Percentiles rank a stretch among this genome's conserved stretches.
Evolutionary conservation across 2,329 filamentous ascomycete species (phyloP).

Genomic region (Cyanodermella asteris): DNA sequence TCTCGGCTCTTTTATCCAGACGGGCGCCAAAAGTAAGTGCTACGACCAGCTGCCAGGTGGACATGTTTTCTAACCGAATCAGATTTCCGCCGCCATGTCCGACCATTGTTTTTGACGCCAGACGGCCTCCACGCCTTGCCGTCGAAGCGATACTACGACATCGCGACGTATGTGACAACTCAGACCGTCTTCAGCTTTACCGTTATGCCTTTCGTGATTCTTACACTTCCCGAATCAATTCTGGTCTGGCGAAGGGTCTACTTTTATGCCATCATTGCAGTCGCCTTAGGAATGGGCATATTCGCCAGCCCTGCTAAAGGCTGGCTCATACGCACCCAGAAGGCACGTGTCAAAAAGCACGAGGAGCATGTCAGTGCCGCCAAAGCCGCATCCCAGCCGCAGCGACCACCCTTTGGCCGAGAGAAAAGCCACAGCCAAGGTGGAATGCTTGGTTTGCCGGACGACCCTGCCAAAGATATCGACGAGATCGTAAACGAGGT

Average conservation of each 20-base stretch:
- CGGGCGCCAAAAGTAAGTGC: slow-evolving; percentile 69
- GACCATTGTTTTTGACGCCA: slow-evolving; percentile 77
- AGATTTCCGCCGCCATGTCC: slow-evolving; percentile 78
- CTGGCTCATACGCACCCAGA: slow-evolving; percentile 33
- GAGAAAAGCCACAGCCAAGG: slow-evolving; percentile 37
- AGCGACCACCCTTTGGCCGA: slow-evolving; percentile 24
- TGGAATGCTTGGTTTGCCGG: slow-evolving; percentile 56
- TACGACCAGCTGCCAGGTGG: background rate
- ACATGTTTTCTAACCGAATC: background rate
- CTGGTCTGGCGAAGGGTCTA: slow-evolving; percentile 68
- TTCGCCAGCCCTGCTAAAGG: slow-evolving; percentile 61
- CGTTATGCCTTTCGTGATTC: slow-evolving; percentile 65
- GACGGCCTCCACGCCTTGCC: slow-evolving; percentile 45
- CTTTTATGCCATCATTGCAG: slow-evolving; percentile 61
- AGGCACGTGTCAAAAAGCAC: too few relatives aligned
- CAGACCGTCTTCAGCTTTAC: slow-evolving; percentile 69
- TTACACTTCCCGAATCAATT: slow-evolving; percentile 48
- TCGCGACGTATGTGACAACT: slow-evolving; percentile 51
- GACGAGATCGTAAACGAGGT: slow-evolving; percentile 61
- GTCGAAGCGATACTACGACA: slow-evolving; percentile 70
- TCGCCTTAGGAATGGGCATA: slow-evolving; percentile 42
- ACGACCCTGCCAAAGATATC: slow-evolving; percentile 52
- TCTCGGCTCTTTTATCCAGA: slow-evolving; percentile 77
- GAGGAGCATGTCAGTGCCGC: slow-evolving; percentile 14
- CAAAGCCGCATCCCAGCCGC: slow-evolving; percentile 13